A percentile compares a stretch with the other conserved stretches of the same genome.
These are phyloP conservation scores for Thalassiosira mediterranea DNA, from an alignment of 352 stramenopile species.

Conservation along the genomic window DNA sequence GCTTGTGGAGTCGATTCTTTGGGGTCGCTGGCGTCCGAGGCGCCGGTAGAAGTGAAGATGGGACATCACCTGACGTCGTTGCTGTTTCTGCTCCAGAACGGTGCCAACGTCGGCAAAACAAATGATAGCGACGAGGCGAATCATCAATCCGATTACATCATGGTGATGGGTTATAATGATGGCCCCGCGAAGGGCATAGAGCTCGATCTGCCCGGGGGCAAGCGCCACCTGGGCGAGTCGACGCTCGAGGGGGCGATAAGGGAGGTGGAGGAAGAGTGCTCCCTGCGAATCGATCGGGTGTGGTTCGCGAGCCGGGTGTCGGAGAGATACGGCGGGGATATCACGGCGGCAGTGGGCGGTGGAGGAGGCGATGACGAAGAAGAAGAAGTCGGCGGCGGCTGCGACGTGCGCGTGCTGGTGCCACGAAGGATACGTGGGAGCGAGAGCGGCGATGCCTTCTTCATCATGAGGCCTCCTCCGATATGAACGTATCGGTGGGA, in stretches of 20 bases:
- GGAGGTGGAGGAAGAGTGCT: constrained; percentile 66
- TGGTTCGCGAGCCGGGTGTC: constrained; percentile 23
- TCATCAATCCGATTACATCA: constrained; percentile 24
- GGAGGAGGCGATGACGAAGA: not conserved
- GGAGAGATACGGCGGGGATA: constrained; percentile 31
- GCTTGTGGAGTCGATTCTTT: constrained; percentile 24
- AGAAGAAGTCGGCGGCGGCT: not conserved
- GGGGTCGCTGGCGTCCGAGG: not conserved
- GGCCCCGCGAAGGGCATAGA: not conserved
- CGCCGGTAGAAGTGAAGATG: constrained; percentile 29
- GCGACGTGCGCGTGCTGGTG: not conserved
- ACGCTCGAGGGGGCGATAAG: constrained; percentile 52
- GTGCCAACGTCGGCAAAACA: not conserved
- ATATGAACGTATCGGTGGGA: too few relatives aligned
- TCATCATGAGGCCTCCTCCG: not conserved
- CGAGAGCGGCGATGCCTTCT: constrained; percentile 2
- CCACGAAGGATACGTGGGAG: not conserved
- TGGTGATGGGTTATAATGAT: constrained; percentile 46
- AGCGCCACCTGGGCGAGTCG: constrained; percentile 68
- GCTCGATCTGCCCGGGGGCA: constrained; percentile 71
- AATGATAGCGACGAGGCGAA: constrained; percentile 3
- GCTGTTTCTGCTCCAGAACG: constrained; percentile 20
- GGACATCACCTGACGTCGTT: constrained; percentile 61
- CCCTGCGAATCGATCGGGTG: constrained; percentile 33
- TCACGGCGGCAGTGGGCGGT: not conserved